Base-by-base conservation (phyloP, 1,139 yeast genomes). In the Magnusiomyces fungicola region DNA sequence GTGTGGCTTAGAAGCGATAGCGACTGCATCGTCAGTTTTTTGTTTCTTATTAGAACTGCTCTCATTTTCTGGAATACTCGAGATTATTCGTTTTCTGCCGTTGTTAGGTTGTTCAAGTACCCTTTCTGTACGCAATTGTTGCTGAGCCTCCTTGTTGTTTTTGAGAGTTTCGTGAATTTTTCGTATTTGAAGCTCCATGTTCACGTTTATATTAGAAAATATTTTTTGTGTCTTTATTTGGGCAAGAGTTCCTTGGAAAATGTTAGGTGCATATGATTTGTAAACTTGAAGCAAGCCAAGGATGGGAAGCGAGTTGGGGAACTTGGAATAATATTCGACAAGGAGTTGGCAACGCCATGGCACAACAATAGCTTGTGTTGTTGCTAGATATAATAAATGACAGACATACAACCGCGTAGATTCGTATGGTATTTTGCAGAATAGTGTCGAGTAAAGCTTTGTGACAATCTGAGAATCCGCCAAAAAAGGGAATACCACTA, bases 351-450 rank as follows among this genome's bases (percentile, higher is more conserved):
- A 62, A 41, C 71, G 63, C 69, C 70, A 64, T 1, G 63, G 61
- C 43, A 65, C 70, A n/a, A 75, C 69, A 21, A 61, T 60, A 4
- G 58, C 55, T 1, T 55, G 54, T 14, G 60, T 61, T 0, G 76
- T 64, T 1, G 70, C 54, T 49, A 75, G 58, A 41, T 71, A 63
- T 18, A 78, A 57, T 16, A 78, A 53, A 48, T 72, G 72, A 14
- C 79, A 70, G 3, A 74, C 59, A 61, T 70, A 68, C 1, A 68
- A 67, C 33, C 79, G 70, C 37, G 72, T 60, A 47, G 64, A 70
- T 52, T 74, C 78, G 52, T 65, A 73, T 45, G 72, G 70, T 54
- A 79, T 64, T 38, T 69, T 64, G 27, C 72, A 69, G 54, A 75
- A 67, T 49, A 77, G 62, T 14, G 72, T 51, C 1, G 74, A 67